Percentiles rank a stretch among this genome's conserved stretches.
Evolutionary conservation across 1,284 basidiomycete genomes (phyloP).

Genomic region (Pascua guehoae): DNA sequence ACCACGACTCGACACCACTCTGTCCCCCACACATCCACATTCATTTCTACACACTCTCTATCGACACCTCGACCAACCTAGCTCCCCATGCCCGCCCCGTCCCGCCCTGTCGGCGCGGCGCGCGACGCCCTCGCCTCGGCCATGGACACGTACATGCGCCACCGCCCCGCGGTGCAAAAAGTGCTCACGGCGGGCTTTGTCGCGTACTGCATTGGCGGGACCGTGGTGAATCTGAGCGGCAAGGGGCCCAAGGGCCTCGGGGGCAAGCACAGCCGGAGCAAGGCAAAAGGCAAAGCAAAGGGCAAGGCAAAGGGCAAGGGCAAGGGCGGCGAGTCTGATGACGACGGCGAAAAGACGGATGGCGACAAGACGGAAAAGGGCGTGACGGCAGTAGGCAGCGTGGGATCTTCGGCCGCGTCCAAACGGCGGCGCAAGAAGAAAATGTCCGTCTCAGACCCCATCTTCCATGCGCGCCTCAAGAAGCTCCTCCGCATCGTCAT

Average conservation of each 20-base stretch:
- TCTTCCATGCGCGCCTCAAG: constrained; percentile 80
- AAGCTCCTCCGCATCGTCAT: constrained; percentile 82
- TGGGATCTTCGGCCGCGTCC: background rate
- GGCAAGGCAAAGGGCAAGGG: constrained; percentile 5
- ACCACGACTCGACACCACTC: too few relatives aligned
- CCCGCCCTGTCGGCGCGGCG: too few relatives aligned
- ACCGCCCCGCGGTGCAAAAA: constrained; percentile 68
- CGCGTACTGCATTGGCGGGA: constrained; percentile 38
- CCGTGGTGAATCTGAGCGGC: constrained; percentile 33
- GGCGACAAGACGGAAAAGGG: background rate
- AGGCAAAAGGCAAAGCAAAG: constrained; percentile 11
- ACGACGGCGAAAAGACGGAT: background rate
- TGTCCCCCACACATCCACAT: too few relatives aligned
- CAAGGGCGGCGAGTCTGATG: background rate
- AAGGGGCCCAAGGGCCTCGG: constrained; percentile 4
- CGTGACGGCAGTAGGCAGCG: background rate
- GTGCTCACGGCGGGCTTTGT: constrained; percentile 54
- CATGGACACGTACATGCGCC: constrained; percentile 54
- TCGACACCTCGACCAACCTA: too few relatives aligned
- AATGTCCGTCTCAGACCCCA: constrained; percentile 65
- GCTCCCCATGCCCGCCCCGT: too few relatives aligned
- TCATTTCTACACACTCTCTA: too few relatives aligned
- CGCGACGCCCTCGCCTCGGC: constrained; percentile 7
- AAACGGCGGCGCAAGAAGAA: constrained; percentile 9
- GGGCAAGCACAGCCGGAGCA: constrained; percentile 12